These are phyloP conservation scores for Diaporthe aspalathi DNA, from an alignment of 2,329 filamentous ascomycete genomes.

Conservation along the genomic window DNA sequence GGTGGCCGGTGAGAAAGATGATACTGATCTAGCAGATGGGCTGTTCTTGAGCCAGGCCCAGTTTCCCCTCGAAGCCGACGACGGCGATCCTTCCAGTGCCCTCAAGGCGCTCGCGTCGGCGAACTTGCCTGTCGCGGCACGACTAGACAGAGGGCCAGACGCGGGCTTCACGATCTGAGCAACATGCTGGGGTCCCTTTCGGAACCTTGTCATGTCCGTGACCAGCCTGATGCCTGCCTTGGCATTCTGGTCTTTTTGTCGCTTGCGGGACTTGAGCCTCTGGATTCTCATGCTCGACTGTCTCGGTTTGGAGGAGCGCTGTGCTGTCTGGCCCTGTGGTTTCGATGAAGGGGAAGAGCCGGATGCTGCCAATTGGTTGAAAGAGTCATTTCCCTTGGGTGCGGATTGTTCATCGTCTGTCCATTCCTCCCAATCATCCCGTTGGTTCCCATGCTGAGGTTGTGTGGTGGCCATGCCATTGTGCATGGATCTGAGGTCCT, in stretches of 20 bases:
- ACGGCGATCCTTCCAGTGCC: slow-evolving; percentile 68
- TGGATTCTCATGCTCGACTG: slow-evolving; percentile 55
- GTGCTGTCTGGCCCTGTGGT: background rate
- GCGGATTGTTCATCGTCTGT: slow-evolving; percentile 58
- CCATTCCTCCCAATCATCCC: slow-evolving; percentile 67
- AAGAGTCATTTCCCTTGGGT: slow-evolving; percentile 52
- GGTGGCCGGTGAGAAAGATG: background rate
- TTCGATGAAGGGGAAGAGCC: slow-evolving; percentile 21
- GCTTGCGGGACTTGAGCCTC: slow-evolving; percentile 67
- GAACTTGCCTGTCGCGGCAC: slow-evolving; percentile 55
- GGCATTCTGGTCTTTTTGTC: slow-evolving; percentile 70
- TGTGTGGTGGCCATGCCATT: slow-evolving; percentile 40
- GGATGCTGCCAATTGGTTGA: slow-evolving; percentile 36
- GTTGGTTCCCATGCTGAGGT: slow-evolving; percentile 37
- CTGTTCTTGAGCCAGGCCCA: slow-evolving; percentile 67
- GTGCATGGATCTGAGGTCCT: slow-evolving; percentile 41
- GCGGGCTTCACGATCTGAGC: slow-evolving; percentile 45
- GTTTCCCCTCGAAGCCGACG: slow-evolving; percentile 64
- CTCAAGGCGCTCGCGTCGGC: slow-evolving; percentile 69
- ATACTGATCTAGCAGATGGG: slow-evolving; percentile 40
- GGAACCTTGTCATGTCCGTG: slow-evolving; percentile 73
- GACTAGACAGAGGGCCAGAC: slow-evolving; percentile 35
- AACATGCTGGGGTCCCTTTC: slow-evolving; percentile 53
- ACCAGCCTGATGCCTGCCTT: slow-evolving; percentile 75
- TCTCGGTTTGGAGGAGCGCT: slow-evolving; percentile 47